Conservation (phyloP, 768 basidiomycete species). For the Candolleomyces aberdarensis region DNA sequence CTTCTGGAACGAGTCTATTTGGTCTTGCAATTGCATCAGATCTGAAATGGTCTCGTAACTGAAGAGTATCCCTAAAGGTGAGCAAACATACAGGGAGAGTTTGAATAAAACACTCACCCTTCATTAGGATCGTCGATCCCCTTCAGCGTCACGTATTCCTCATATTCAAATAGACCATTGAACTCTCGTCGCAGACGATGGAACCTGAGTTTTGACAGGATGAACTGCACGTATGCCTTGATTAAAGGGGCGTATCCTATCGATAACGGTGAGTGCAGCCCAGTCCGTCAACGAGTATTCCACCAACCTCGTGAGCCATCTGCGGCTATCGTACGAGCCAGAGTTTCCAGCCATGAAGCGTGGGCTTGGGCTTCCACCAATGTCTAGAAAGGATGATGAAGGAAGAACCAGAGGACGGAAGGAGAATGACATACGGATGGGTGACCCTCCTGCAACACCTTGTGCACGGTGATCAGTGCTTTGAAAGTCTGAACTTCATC, state of each 20-base stretch:
- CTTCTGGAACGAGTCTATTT: constrained; percentile 98
- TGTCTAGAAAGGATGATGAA: constrained; percentile 49
- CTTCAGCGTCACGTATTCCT: constrained; percentile 96
- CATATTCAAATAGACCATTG: constrained; percentile 98
- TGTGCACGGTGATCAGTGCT: constrained; percentile 95
- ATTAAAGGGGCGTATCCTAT: constrained; percentile 91
- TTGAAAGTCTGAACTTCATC: constrained; percentile 99
- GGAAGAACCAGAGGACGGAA: constrained; percentile 1
- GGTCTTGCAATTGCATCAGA: constrained; percentile 96
- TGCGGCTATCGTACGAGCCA: constrained; percentile 80
- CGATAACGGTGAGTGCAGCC: neutral
- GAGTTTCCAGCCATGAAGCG: constrained; percentile 97
- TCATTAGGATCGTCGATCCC: constrained; percentile 99
- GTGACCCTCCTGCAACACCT: constrained; percentile 97
- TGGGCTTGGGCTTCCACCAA: constrained; percentile 97
- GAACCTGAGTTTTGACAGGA: constrained; percentile 92
- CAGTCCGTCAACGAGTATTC: neutral
- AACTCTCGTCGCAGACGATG: constrained; percentile 96
- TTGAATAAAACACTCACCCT: constrained; percentile 58
- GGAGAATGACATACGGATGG: constrained; percentile 59
- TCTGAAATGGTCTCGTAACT: constrained; percentile 98
- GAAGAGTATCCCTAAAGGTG: constrained; percentile 12
- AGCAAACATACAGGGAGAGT: neutral
- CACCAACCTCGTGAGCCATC: constrained; percentile 72
- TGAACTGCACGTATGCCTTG: constrained; percentile 93